Evolutionary conservation across 164 flowering plant genomes (phyloP).

Genomic region (Chimonanthus praecox): DNA sequence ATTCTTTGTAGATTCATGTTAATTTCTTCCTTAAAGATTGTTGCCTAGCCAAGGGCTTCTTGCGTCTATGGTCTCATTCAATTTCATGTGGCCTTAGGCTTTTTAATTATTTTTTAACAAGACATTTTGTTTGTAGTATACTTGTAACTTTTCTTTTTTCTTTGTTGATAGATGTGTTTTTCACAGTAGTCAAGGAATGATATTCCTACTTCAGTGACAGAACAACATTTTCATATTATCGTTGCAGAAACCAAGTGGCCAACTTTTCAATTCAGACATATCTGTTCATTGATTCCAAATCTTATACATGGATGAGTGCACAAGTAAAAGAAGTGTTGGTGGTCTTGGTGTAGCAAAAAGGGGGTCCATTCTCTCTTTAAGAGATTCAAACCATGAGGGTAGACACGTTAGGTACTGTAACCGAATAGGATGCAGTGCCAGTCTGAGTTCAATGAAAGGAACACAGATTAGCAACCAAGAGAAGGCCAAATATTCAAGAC

Average conservation of each 20-base stretch:
- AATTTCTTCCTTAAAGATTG: no score
- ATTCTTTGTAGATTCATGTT: no score
- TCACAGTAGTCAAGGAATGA: neutral
- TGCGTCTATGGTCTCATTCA: neutral
- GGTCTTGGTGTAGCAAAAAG: conserved; percentile 34
- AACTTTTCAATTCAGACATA: neutral
- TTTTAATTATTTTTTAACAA: neutral
- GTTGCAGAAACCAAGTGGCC: conserved; percentile 16
- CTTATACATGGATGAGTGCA: conserved; percentile 49
- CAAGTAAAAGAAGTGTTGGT: conserved; percentile 37
- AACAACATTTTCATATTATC: neutral
- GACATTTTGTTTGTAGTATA: neutral
- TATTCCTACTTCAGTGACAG: neutral
- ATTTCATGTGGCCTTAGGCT: neutral
- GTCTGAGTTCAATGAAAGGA: conserved; percentile 38
- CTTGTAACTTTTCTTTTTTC: neutral
- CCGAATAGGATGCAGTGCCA: conserved; percentile 64
- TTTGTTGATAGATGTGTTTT: no score
- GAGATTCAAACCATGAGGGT: conserved; percentile 37
- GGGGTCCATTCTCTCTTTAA: conserved; percentile 31
- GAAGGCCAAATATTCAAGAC: conserved; percentile 32
- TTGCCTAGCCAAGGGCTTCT: neutral
- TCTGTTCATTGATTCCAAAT: neutral
- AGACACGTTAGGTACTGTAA: conserved; percentile 47
- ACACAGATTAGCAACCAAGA: conserved; percentile 27